phyloP scores from a whole-genome alignment of 208 protist species.

The Eutreptiella sp. region DNA sequence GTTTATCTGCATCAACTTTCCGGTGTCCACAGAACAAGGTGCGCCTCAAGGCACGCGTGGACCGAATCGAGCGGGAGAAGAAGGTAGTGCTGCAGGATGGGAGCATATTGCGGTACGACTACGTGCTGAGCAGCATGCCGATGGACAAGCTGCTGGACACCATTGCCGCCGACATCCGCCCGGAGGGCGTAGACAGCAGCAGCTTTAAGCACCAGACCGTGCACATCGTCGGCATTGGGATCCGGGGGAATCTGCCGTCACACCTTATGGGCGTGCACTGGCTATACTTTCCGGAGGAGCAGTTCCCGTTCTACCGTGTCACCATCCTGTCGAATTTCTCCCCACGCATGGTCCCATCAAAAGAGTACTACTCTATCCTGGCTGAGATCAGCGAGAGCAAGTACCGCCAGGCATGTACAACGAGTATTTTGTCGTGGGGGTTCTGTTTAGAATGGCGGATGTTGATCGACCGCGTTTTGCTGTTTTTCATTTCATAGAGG shows the following conservation, averaged over 20 bases:
- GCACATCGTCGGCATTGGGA: constrained; percentile 59
- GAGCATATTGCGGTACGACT: constrained; percentile 44
- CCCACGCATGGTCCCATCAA: constrained; percentile 48
- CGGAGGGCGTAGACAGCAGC: constrained; percentile 38
- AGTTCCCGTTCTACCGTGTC: constrained; percentile 60
- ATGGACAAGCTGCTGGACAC: constrained; percentile 48
- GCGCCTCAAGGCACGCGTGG: constrained; percentile 33
- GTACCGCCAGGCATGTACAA: too few relatives aligned
- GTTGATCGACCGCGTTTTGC: too few relatives aligned
- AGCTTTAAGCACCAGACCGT: constrained; percentile 48
- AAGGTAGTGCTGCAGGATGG: constrained; percentile 42
- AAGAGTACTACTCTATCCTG: constrained; percentile 57
- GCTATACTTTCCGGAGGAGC: constrained; percentile 63
- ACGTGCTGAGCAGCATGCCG: constrained; percentile 49
- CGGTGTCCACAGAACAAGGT: constrained; percentile 36
- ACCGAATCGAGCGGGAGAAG: constrained; percentile 37
- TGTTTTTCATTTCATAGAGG: too few relatives aligned
- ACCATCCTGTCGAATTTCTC: constrained; percentile 68
- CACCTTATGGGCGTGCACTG: constrained; percentile 54
- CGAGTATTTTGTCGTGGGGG: too few relatives aligned
- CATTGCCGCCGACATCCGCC: constrained; percentile 19
- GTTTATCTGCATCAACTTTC: too few relatives aligned
- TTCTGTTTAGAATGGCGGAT: too few relatives aligned
- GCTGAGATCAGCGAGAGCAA: constrained; percentile 52
- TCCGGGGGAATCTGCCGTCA: constrained; percentile 44